Evolutionary conservation across 1,139 yeast genomes (phyloP).

Genomic region (Sugiyamaella grinbergsii): DNA sequence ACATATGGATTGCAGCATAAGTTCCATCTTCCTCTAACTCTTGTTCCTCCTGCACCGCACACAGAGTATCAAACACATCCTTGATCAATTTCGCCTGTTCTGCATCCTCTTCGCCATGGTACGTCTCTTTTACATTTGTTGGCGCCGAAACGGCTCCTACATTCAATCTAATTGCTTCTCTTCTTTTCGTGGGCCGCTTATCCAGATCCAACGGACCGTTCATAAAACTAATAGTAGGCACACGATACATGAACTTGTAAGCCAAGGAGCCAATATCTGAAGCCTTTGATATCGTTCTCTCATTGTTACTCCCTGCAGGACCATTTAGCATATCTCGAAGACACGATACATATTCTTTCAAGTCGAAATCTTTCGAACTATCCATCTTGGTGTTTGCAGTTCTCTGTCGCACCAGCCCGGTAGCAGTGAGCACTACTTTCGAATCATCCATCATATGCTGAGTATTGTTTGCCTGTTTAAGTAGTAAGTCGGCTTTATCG

Average conservation of each 20-base stretch:
- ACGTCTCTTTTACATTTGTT: constrained; percentile 16
- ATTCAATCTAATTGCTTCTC: constrained; percentile 18
- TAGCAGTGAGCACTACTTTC: constrained; percentile 14
- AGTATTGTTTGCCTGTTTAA: constrained; percentile 10
- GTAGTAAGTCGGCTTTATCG: constrained; percentile 6
- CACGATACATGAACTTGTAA: constrained; percentile 51
- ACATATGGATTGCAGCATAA: constrained; percentile 56
- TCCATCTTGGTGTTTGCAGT: constrained; percentile 22
- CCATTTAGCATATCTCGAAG: constrained; percentile 19
- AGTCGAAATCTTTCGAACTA: constrained; percentile 21
- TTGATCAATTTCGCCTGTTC: constrained; percentile 42
- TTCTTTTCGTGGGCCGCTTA: constrained; percentile 43
- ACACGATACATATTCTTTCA: constrained; percentile 19
- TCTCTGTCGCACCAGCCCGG: constrained; percentile 20
- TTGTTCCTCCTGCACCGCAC: constrained; percentile 11
- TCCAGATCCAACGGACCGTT: constrained; percentile 75
- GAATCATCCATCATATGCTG: constrained; percentile 21
- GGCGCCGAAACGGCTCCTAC: constrained; percentile 22
- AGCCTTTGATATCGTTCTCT: constrained; percentile 6
- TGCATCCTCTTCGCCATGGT: constrained; percentile 20
- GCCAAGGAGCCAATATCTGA: constrained; percentile 48
- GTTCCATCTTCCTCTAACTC: constrained; percentile 32
- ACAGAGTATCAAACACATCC: constrained; percentile 33
- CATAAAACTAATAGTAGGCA: constrained; percentile 60
- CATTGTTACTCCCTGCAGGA: constrained; percentile 6